Evolutionary conservation across 306 rosid genomes (phyloP).

Genomic region (Vigna trinervia): DNA sequence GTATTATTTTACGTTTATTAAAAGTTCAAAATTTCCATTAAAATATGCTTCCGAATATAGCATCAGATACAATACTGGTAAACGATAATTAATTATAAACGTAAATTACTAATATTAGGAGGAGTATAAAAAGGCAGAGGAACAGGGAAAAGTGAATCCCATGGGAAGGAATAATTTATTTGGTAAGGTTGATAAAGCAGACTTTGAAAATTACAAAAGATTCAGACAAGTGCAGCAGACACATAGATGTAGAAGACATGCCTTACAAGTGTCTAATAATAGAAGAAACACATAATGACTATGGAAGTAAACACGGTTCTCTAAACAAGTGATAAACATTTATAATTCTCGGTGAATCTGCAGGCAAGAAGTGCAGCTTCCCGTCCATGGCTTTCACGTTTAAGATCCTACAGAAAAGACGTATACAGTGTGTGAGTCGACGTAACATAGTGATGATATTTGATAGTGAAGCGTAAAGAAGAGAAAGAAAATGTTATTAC

Average conservation of each 20-base stretch:
- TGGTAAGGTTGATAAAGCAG: not conserved
- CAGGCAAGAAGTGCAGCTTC: not conserved
- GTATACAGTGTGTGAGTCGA: constrained; percentile 10
- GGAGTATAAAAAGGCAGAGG: not conserved
- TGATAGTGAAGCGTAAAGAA: too few relatives aligned
- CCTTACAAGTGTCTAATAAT: constrained; percentile 43
- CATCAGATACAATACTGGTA: not conserved
- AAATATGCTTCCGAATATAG: not conserved
- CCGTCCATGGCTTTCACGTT: constrained; percentile 9
- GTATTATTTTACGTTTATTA: not conserved
- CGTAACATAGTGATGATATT: not conserved
- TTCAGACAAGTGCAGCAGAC: constrained; percentile 28
- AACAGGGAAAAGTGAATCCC: too few relatives aligned
- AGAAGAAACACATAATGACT: constrained; percentile 21
- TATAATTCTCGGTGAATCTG: not conserved
- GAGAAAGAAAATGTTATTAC: constrained; percentile 14
- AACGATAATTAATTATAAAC: not conserved
- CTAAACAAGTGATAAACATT: constrained; percentile 28
- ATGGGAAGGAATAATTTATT: constrained; percentile 33
- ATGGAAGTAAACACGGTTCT: constrained; percentile 18
- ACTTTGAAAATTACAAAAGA: constrained; percentile 45
- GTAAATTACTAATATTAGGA: not conserved
- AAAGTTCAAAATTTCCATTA: not conserved
- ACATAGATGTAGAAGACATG: constrained; percentile 16
- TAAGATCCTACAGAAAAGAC: constrained; percentile 26